phyloP scores from a whole-genome alignment of 345 rosid species.

The Abelmoschus esculentus region DNA sequence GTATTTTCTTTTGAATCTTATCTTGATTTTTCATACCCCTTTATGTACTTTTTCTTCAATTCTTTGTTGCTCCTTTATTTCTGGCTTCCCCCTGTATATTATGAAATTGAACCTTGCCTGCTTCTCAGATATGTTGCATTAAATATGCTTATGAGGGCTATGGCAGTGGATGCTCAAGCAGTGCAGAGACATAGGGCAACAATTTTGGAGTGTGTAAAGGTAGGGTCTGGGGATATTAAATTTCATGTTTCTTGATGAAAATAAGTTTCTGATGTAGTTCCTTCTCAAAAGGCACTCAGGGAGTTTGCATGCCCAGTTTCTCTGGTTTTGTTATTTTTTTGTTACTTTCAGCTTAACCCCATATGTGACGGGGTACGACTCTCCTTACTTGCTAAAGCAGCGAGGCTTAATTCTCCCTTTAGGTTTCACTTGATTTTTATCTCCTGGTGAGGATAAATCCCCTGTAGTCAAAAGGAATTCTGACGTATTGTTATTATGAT shows the following conservation, averaged over 20 bases:
- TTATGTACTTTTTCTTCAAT: slow-evolving; percentile 5
- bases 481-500: neutral
- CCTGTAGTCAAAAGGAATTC: neutral
- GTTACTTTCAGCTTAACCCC: neutral
- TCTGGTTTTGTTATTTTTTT: neutral
- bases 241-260: slow-evolving; percentile 14
- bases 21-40: slow-evolving; percentile 14
- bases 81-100: too few species aligned
- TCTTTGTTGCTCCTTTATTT: neutral
- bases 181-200: slow-evolving; percentile 97
- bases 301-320: slow-evolving; percentile 3
- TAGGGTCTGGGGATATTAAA: slow-evolving; percentile 17
- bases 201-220: slow-evolving; percentile 99
- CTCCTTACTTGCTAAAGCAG: neutral
- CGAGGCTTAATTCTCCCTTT: neutral
- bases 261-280: neutral
- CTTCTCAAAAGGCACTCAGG: slow-evolving; percentile 1
- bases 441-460: neutral
- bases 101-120: slow-evolving; percentile 12
- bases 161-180: slow-evolving; percentile 86
- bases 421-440: neutral
- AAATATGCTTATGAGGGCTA: slow-evolving; percentile 96
- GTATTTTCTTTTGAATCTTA: slow-evolving; percentile 23
- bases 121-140: slow-evolving; percentile 85
- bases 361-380: neutral